Conservation (phyloP, 495 filamentous ascomycete genomes). For the Physcia stellaris region DNA sequence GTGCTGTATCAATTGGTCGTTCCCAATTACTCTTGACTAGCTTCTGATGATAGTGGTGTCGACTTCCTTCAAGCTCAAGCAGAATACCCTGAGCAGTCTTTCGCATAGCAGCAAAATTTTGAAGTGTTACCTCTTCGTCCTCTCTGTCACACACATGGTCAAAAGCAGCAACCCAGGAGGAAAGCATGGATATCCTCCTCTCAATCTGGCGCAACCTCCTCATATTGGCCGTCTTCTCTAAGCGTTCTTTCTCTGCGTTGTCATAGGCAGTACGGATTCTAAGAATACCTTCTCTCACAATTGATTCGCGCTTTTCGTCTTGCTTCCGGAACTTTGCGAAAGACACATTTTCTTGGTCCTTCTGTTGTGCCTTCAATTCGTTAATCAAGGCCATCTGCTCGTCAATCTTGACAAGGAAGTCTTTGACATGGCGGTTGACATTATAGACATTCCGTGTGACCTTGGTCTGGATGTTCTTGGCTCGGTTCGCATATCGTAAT, state of each 20-base stretch:
- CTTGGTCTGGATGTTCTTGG: constrained; percentile 99
- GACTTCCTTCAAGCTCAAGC: constrained; percentile 72
- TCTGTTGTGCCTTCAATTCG: constrained; percentile 83
- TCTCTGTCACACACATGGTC: constrained; percentile 63
- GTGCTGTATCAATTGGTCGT: constrained; percentile 65
- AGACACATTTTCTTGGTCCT: constrained; percentile 72
- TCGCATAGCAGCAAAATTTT: constrained; percentile 59
- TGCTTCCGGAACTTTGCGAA: constrained; percentile 86
- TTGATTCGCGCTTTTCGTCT: constrained; percentile 63
- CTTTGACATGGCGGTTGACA: constrained; percentile 97
- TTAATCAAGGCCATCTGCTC: constrained; percentile 90
- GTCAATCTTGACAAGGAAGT: constrained; percentile 94
- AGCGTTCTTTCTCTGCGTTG: constrained; percentile 61
- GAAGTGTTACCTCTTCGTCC: constrained; percentile 52
- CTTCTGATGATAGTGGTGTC: constrained; percentile 78
- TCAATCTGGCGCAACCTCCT: constrained; percentile 75
- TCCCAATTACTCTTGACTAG: constrained; percentile 75
- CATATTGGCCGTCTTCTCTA: constrained; percentile 66
- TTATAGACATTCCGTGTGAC: constrained; percentile 97
- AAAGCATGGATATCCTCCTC: constrained; percentile 67
- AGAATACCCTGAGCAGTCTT: constrained; percentile 80
- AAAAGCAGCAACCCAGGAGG: constrained; percentile 86
- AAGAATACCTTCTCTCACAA: constrained; percentile 67
- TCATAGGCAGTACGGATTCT: constrained; percentile 77
- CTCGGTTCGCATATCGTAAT: constrained; percentile 89